Evolutionary conservation across 176 grass and related monocot genomes (phyloP).

Genomic region (Metroxylon sagu): DNA sequence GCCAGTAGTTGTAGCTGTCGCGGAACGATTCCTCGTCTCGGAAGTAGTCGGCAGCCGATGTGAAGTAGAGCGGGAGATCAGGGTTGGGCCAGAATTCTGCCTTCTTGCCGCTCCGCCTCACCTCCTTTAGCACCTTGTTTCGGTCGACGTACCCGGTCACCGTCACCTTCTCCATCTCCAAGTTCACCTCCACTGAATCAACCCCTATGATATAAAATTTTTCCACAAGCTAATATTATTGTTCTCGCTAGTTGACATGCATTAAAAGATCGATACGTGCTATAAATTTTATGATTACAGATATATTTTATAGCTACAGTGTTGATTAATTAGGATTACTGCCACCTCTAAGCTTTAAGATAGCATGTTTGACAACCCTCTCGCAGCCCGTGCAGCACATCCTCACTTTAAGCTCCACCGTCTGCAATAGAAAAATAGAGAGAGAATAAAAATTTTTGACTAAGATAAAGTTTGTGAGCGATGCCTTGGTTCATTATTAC

Average conservation of each 20-base stretch:
- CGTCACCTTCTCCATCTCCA: conserved; percentile 61
- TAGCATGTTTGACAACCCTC: conserved; percentile 43
- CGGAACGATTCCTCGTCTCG: conserved; percentile 79
- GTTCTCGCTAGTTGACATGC: too few species aligned
- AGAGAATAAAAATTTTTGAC: neutral
- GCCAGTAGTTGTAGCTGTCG: conserved; percentile 58
- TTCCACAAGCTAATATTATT: too few species aligned
- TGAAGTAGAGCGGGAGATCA: conserved; percentile 70
- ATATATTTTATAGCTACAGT: too few species aligned
- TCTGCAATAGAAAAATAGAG: conserved; percentile 24
- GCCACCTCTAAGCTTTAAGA: conserved; percentile 46
- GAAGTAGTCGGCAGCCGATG: conserved; percentile 45
- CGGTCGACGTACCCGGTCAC: conserved; percentile 74
- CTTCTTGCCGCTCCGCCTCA: conserved; percentile 76
- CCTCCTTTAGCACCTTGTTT: conserved; percentile 76
- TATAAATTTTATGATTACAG: too few species aligned
- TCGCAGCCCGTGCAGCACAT: conserved; percentile 82
- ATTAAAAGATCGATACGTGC: too few species aligned
- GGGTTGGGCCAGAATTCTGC: conserved; percentile 67
- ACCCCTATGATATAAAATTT: conserved; percentile 25
- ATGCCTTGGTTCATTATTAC: too few species aligned
- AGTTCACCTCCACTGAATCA: conserved; percentile 58
- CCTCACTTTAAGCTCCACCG: conserved; percentile 67
- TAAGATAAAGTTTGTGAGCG: neutral
- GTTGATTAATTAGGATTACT: too few species aligned